phyloP scores from a whole-genome alignment of 164 flowering plant species.

The Magnolia kwangsiensis region DNA sequence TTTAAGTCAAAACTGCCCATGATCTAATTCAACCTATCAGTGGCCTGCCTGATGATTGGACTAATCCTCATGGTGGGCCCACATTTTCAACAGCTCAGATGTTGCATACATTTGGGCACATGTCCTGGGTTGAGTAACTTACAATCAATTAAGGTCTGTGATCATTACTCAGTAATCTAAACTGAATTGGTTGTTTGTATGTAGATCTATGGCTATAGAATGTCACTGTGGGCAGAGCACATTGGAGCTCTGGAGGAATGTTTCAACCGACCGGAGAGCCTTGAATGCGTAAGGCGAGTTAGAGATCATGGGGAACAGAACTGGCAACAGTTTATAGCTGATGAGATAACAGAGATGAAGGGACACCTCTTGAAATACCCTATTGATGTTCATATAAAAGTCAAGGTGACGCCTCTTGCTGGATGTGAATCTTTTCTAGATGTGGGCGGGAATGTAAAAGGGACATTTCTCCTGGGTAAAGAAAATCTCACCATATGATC shows the following conservation, averaged over 20 bases:
- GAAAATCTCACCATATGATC: conserved; percentile 85
- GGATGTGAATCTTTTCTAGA: conserved; percentile 77
- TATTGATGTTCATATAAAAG: conserved; percentile 69
- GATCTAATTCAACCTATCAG: no score
- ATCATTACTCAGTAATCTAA: not conserved
- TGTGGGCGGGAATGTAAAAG: conserved; percentile 75
- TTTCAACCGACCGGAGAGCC: conserved; percentile 60
- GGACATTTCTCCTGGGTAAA: conserved; percentile 73
- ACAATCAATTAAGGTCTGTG: no score
- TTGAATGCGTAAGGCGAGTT: conserved; percentile 74
- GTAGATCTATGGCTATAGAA: conserved; percentile 88
- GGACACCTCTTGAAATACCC: conserved; percentile 92
- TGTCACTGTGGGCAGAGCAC: conserved; percentile 99
- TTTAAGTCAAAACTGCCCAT: no score
- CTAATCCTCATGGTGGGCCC: no score
- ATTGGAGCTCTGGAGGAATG: conserved; percentile 62
- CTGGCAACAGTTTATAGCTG: conserved; percentile 77
- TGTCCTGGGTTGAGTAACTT: no score
- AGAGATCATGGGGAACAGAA: conserved; percentile 60
- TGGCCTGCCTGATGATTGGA: no score
- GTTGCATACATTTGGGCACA: no score
- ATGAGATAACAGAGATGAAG: conserved; percentile 70
- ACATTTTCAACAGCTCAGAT: no score
- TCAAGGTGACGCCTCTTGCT: conserved; percentile 75
- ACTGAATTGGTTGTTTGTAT: conserved; percentile 1